Conservation (phyloP, 495 filamentous ascomycete genomes). For the Podospora didyma region DNA sequence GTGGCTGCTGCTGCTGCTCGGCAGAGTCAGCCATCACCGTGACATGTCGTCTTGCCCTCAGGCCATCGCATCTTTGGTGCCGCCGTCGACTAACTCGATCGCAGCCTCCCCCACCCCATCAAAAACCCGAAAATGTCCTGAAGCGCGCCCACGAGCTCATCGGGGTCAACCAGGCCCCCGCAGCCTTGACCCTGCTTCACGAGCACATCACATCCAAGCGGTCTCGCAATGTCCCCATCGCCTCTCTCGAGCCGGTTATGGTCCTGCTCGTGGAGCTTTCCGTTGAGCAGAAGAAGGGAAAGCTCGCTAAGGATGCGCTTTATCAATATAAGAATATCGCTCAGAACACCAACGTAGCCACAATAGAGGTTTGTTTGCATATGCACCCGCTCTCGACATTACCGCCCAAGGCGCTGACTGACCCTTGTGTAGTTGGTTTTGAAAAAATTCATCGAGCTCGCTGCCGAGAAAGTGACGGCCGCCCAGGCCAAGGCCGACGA, state of each 20-base stretch:
- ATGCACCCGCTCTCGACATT: neutral
- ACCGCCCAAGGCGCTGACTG: slow-evolving; percentile 15
- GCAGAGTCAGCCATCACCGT: neutral
- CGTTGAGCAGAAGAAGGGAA: slow-evolving; percentile 94
- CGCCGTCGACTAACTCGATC: slow-evolving; percentile 11
- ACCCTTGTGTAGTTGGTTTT: slow-evolving; percentile 64
- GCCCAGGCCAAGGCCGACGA: slow-evolving; percentile 95
- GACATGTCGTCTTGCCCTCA: neutral
- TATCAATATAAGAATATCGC: slow-evolving; percentile 99
- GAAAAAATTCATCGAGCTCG: slow-evolving; percentile 95
- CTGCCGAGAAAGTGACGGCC: slow-evolving; percentile 91
- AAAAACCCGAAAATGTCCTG: slow-evolving; percentile 98
- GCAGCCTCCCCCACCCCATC: slow-evolving; percentile 94
- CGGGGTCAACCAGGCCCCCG: slow-evolving; percentile 87
- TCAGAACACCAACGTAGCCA: slow-evolving; percentile 97
- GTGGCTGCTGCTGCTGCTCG: slow-evolving; percentile 1
- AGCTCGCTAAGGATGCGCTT: slow-evolving; percentile 95
- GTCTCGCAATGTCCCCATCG: slow-evolving; percentile 94
- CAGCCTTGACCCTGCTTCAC: slow-evolving; percentile 91
- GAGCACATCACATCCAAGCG: slow-evolving; percentile 98
- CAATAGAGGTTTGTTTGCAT: slow-evolving; percentile 69
- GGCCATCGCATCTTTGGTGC: neutral
- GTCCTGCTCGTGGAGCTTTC: slow-evolving; percentile 93
- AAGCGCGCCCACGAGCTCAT: slow-evolving; percentile 98
- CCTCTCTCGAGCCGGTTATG: slow-evolving; percentile 97